Conservation (phyloP, 805 yeast genomes). For the Cyberlindnera veronae region DNA sequence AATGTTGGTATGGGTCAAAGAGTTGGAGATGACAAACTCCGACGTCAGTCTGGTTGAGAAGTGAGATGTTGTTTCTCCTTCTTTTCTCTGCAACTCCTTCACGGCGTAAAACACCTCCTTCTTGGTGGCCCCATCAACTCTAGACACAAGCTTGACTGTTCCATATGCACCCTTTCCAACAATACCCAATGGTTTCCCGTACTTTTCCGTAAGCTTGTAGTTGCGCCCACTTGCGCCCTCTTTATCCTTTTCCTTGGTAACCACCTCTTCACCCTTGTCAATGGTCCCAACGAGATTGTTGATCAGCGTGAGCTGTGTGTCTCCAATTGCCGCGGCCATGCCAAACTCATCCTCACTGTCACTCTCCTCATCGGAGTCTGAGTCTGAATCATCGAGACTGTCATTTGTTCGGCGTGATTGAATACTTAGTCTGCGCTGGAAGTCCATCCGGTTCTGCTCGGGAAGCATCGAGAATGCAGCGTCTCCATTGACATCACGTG, state of each 20-base stretch:
- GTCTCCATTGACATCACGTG: slow-evolving; percentile 12
- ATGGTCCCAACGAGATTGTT: slow-evolving; percentile 46
- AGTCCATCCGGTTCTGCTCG: slow-evolving; percentile 28
- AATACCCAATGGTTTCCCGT: slow-evolving; percentile 49
- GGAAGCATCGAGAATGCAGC: slow-evolving; percentile 29
- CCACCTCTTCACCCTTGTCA: slow-evolving; percentile 32
- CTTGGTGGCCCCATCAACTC: slow-evolving; percentile 71
- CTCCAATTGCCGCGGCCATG: slow-evolving; percentile 43
- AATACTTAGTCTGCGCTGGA: slow-evolving; percentile 27
- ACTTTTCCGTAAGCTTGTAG: slow-evolving; percentile 39
- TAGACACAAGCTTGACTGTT: slow-evolving; percentile 92
- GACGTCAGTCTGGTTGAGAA: slow-evolving; percentile 88
- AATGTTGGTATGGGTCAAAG: slow-evolving; percentile 71
- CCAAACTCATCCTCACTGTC: slow-evolving; percentile 16
- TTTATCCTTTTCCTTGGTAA: neutral
- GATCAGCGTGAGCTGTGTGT: slow-evolving; percentile 45
- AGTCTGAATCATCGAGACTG: slow-evolving; percentile 7
- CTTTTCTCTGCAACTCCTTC: slow-evolving; percentile 95
- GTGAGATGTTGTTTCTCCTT: slow-evolving; percentile 94
- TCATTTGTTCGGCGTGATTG: slow-evolving; percentile 25
- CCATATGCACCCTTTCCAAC: slow-evolving; percentile 98
- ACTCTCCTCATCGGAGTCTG: slow-evolving; percentile 9
- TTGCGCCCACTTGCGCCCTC: slow-evolving; percentile 18
- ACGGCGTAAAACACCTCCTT: slow-evolving; percentile 86
- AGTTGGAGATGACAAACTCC: slow-evolving; percentile 84